Percentiles rank a stretch among this genome's conserved stretches.
These are phyloP conservation scores for Lagenidium sp. DNA, from an alignment of 352 stramenopile species.

Conservation along the genomic window DNA sequence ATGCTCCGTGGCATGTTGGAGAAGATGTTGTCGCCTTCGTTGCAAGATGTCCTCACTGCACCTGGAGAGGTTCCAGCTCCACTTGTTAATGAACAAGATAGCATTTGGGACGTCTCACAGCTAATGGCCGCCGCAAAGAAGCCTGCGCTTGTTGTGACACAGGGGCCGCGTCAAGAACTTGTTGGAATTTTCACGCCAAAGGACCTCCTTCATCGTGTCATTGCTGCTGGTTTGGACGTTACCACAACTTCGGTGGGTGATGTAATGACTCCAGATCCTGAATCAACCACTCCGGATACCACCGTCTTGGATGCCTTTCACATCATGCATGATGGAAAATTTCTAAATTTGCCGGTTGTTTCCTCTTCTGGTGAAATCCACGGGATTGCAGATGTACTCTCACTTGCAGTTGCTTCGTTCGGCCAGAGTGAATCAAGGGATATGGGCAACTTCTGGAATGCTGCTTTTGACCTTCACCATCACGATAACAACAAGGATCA, in stretches of 20 bases:
- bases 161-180: constrained; percentile 50
- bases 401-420: constrained; percentile 68
- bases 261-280: constrained; percentile 95
- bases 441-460: constrained; percentile 73
- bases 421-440: constrained; percentile 58
- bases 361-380: constrained; percentile 57
- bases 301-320: constrained; percentile 96
- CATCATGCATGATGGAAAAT: constrained; percentile 98
- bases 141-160: constrained; percentile 67
- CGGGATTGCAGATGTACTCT: constrained; percentile 76
- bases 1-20: constrained; percentile 78
- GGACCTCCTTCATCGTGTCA: constrained; percentile 94
- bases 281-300: constrained; percentile 89
- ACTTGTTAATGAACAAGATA: constrained; percentile 62
- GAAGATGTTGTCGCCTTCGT: constrained; percentile 80
- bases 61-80: constrained; percentile 59
- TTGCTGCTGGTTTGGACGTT: constrained; percentile 87
- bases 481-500: constrained; percentile 44
- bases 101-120: constrained; percentile 57
- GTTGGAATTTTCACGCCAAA: constrained; percentile 98
- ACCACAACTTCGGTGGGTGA: constrained; percentile 80
- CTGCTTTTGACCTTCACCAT: constrained; percentile 42
- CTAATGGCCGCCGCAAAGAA: constrained; percentile 76
- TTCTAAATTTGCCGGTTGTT: constrained; percentile 96
- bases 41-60: constrained; percentile 61